Percentiles rank a stretch among this genome's conserved stretches.
phyloP scores from a whole-genome alignment of 768 basidiomycete genomes.

The Boletus speciosus region DNA sequence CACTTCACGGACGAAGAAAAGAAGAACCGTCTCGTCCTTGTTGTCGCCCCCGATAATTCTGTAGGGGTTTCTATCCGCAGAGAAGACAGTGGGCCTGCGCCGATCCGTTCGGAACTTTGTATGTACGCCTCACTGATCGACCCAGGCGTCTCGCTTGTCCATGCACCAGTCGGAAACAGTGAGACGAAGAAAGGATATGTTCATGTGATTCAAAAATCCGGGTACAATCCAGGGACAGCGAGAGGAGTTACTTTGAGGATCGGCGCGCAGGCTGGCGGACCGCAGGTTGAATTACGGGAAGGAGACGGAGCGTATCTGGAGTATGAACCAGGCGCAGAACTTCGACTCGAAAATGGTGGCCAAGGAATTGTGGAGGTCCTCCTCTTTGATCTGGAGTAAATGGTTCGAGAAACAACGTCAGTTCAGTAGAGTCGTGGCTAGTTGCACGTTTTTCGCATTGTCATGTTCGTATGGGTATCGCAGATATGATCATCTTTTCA shows the following conservation, averaged over 20 bases:
- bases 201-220: conserved; percentile 82
- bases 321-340: conserved; percentile 34
- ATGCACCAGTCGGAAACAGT: conserved; percentile 41
- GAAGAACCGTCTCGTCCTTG: conserved; percentile 59
- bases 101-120: conserved; percentile 64
- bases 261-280: conserved; percentile 35
- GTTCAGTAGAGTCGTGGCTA: neutral
- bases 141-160: conserved; percentile 48
- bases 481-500: conserved; percentile 4
- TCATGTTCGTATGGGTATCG: conserved; percentile 1
- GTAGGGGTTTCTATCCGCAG: conserved; percentile 58
- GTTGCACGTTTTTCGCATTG: neutral
- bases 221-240: conserved; percentile 62
- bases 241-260: conserved; percentile 59
- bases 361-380: conserved; percentile 67
- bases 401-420: neutral
- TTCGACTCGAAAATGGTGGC: conserved; percentile 61
- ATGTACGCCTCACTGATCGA: conserved; percentile 77
- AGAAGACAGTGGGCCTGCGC: conserved; percentile 76
- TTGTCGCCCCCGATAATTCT: conserved; percentile 72
- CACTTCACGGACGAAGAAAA: conserved; percentile 84
- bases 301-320: conserved; percentile 84
- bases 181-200: conserved; percentile 66
- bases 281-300: conserved; percentile 61
- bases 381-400: conserved; percentile 73